Percentiles rank a stretch among this genome's conserved stretches.
Conservation (phyloP, 2,329 filamentous ascomycete species). For the Curvularia hawaiiensis region DNA sequence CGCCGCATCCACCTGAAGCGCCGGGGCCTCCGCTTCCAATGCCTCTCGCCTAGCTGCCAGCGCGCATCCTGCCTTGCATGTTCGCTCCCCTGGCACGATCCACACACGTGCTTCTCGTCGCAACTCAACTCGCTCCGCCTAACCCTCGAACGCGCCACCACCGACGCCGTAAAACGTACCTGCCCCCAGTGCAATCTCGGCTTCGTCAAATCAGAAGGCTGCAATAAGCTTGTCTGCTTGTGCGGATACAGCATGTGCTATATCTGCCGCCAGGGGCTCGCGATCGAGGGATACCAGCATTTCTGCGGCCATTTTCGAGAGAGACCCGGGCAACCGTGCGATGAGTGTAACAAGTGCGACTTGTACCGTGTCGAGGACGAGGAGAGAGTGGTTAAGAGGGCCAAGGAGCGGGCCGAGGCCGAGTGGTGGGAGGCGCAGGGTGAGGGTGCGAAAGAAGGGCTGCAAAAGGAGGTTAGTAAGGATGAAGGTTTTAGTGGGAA, state of each 20-base stretch:
- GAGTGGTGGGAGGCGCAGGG: conserved; percentile 53
- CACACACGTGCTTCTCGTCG: conserved; percentile 89
- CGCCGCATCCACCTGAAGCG: conserved; percentile 71
- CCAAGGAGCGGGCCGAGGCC: conserved; percentile 51
- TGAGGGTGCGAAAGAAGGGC: conserved; percentile 24
- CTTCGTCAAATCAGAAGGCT: conserved; percentile 92
- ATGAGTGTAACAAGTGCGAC: conserved; percentile 70
- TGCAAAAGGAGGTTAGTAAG: conserved; percentile 32
- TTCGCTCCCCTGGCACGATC: conserved; percentile 80
- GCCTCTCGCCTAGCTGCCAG: conserved; percentile 70
- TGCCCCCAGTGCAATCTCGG: conserved; percentile 90
- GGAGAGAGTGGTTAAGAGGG: conserved; percentile 48
- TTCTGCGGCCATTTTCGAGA: conserved; percentile 96
- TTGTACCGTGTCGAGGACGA: conserved; percentile 57
- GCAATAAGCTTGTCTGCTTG: conserved; percentile 95
- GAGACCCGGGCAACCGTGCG: conserved; percentile 75
- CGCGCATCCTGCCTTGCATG: conserved; percentile 82
- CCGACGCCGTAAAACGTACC: conserved; percentile 90
- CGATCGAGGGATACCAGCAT: conserved; percentile 80
- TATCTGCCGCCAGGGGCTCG: conserved; percentile 73
- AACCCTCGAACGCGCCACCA: conserved; percentile 91
- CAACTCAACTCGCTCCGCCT: conserved; percentile 75
- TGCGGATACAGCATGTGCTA: conserved; percentile 99
- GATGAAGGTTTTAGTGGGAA: conserved; percentile 6
- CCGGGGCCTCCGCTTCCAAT: conserved; percentile 78